Base-by-base conservation (phyloP, 75 land plant genomes). In the Selaginella moellendorffii region DNA sequence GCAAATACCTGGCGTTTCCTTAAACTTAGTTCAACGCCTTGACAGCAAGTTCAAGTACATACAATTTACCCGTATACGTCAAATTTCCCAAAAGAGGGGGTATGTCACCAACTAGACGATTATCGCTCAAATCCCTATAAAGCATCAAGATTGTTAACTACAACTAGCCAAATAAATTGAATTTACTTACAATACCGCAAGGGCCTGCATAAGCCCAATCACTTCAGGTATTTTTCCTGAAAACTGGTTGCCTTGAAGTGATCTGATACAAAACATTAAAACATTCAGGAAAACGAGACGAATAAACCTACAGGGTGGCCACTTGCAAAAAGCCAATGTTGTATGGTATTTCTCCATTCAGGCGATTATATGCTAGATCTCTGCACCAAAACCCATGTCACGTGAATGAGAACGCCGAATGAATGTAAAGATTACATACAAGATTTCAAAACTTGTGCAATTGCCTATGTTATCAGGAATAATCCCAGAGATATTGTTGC, bases 131-230 rank as follows among this genome's bases (percentile, higher is more conserved):
- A 79, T 93, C 99, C 42, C 97, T 92, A 82, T 14, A 65, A 36
- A 27, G 29, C 64, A 53, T 17, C 0, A 18, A 26, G 19, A 42
- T 51, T 25, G 24, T 18, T 59, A 24, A 51, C 36, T 54, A 26
- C 65, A 65, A 65, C 20, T 0, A 51, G 61, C 26, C 67, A 22
- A 1, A 65, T 28, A 36, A 36, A 14, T 5, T 36, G 14, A 36
- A 5, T 5, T 36, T 14, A 77, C 97, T 88, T 77, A 92, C 97
- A 93, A 71, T 12, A 93, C 96, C 12, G 96, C 90, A 67, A 93
- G 82, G 24, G 99, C 99, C 66, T 89, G 96, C 99, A 93, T 93
- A 21, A 93, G 74, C 17, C 99, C 99, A 74, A 93, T 77, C 2
- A 93, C 99, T 30, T 88, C 75, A 30, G 99, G 99, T 61, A 93